Conservation (phyloP, 768 basidiomycete species). For the Exidia glandulosa region DNA sequence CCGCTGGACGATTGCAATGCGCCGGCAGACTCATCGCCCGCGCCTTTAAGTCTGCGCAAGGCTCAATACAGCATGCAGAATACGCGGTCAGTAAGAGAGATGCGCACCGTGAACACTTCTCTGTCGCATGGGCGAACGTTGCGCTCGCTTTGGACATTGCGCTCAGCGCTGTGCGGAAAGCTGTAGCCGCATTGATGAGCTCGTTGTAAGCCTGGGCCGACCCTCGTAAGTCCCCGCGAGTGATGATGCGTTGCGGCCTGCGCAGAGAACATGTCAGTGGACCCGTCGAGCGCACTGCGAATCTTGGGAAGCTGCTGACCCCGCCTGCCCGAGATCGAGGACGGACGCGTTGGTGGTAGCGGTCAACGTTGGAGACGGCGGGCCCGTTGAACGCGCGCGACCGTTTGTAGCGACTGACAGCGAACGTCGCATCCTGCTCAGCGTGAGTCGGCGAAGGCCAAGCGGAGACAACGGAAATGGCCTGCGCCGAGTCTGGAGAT, state of each 20-base stretch:
- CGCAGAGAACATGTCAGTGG: conserved; percentile 58
- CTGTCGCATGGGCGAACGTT: conserved; percentile 77
- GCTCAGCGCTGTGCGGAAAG: conserved; percentile 71
- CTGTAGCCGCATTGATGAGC: conserved; percentile 66
- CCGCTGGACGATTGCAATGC: conserved; percentile 80
- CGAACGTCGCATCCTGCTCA: background rate
- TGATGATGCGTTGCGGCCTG: conserved; percentile 57
- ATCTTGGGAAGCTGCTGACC: background rate
- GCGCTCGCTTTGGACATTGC: conserved; percentile 77
- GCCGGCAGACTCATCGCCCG: conserved; percentile 68
- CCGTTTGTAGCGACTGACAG: background rate
- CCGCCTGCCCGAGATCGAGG: background rate
- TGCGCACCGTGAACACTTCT: conserved; percentile 67
- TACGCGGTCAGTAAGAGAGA: background rate
- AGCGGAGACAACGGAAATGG: too few species aligned
- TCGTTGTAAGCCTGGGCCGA: conserved; percentile 75
- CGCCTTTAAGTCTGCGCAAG: conserved; percentile 54
- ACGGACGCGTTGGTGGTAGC: conserved; percentile 65
- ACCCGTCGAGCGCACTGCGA: conserved; percentile 25
- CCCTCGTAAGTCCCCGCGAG: conserved; percentile 62
- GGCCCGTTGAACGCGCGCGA: conserved; percentile 17
- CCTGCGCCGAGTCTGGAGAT: too few species aligned
- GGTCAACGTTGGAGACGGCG: conserved; percentile 78
- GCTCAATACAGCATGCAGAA: background rate
- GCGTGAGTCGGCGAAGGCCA: too few species aligned